Evolutionary conservation across 1,139 yeast species (phyloP), one percentile per base, ranked within the genome.

Genomic region (Hemisphaericaspora xylofermentans): DNA sequence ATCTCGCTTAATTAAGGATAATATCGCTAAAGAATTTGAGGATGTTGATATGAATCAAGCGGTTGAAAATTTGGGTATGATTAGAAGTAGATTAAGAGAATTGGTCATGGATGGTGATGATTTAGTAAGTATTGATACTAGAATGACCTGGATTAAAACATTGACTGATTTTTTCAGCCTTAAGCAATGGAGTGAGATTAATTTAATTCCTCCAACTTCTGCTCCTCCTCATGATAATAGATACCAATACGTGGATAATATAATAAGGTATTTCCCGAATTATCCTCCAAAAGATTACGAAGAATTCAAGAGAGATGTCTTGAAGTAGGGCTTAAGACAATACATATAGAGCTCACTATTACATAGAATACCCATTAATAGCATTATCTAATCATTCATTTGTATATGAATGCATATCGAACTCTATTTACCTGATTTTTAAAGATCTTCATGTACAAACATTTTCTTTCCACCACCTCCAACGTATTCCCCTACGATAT

Each of bases 401-500:
- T n/a, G n/a, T n/a, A n/a, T n/a, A n/a, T n/a, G n/a, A n/a, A n/a
- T n/a, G n/a, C n/a, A n/a, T n/a, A n/a, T n/a, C n/a, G n/a, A n/a
- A n/a, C n/a, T n/a, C n/a, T n/a, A n/a, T n/a, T n/a, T n/a, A n/a
- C n/a, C n/a, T n/a, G n/a, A n/a, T n/a, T 28, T 16, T 17, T 16
- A 29, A 12, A 17, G 21, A 36, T 80, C 80, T 53, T 80, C 80
- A 57, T 91, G 97, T 37, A 81, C 76, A 68, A 87, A 93, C n/a
- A 76, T 78, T 61, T 80, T 82, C 8, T 74, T 61, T 32, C 98
- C 98, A 31, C 98, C 98, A 25, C 91, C 96, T 24, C 98, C 98
- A 34, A 82, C 72, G 57, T 93, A 93, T 55, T 89, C 96, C 35
- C 88, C 84, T 3, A 87, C 98, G 42, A 91, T 73, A 60, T 93